Percentiles rank a stretch among this genome's conserved stretches.
Conservation (phyloP, 2,329 filamentous ascomycete genomes). For the Colletotrichum paranaense region DNA sequence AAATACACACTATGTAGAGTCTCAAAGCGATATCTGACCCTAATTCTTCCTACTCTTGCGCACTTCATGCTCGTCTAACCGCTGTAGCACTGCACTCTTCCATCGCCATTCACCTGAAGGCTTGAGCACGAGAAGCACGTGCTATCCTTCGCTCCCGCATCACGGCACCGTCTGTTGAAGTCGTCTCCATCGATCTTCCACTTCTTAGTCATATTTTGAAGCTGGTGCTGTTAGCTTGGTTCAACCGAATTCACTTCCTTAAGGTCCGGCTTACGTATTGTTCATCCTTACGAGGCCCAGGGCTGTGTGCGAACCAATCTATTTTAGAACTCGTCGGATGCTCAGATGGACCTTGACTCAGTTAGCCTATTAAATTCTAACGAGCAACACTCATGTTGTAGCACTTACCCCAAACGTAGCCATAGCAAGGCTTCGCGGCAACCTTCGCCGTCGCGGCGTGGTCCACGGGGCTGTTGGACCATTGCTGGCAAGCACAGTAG, state of each 20-base stretch:
- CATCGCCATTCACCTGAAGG: not conserved
- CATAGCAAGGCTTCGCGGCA: not conserved
- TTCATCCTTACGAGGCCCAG: not conserved
- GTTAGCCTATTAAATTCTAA: not conserved
- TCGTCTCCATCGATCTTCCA: not conserved
- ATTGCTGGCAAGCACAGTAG: not conserved
- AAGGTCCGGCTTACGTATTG: not conserved
- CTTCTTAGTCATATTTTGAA: not conserved
- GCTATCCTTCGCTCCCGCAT: not conserved
- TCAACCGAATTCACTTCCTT: too few relatives aligned
- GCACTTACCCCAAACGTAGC: not conserved
- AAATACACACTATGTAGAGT: too few relatives aligned
- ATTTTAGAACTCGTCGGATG: not conserved
- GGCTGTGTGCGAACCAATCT: not conserved
- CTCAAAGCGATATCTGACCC: not conserved
- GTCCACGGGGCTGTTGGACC: not conserved
- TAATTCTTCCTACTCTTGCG: accelerated
- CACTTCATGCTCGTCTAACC: not conserved
- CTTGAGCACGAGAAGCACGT: not conserved
- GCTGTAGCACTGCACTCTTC: not conserved
- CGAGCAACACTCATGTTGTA: not conserved
- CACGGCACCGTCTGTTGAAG: not conserved
- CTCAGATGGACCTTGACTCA: not conserved
- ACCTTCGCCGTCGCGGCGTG: not conserved
- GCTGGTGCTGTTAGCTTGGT: not conserved